Evolutionary conservation across 768 basidiomycete genomes (phyloP).

Genomic region (Kwoniella bestiolae): DNA sequence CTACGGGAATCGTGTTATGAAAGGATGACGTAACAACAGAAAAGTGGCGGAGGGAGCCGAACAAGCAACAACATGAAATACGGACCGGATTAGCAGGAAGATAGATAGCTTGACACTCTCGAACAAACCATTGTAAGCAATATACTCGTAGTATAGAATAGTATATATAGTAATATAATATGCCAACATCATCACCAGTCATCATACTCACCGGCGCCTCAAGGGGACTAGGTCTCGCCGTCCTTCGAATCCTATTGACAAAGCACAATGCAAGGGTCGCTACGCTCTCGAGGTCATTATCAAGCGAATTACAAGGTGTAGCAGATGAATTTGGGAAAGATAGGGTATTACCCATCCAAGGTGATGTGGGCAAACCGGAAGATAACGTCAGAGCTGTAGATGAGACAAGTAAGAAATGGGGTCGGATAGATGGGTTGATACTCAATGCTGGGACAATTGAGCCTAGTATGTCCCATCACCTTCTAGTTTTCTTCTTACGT

Average conservation of each 20-base stretch:
- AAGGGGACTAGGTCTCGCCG: conserved; percentile 78
- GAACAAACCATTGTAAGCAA: too few relatives aligned
- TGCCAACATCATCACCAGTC: conserved; percentile 60
- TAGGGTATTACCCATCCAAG: conserved; percentile 33
- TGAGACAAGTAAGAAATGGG: conserved; percentile 64
- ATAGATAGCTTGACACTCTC: too few relatives aligned
- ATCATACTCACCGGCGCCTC: conserved; percentile 83
- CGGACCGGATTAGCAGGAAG: background rate
- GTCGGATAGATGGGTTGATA: conserved; percentile 73
- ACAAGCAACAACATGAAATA: background rate
- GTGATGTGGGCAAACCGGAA: conserved; percentile 65
- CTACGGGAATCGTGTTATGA: background rate
- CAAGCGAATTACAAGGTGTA: conserved; percentile 65
- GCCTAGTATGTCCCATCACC: conserved; percentile 61
- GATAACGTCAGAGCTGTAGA: conserved; percentile 62
- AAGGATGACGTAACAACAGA: background rate
- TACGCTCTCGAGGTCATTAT: conserved; percentile 72
- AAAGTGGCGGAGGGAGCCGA: conserved; percentile 10
- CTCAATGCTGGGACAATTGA: conserved; percentile 83
- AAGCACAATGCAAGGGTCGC: conserved; percentile 72
- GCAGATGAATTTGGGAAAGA: conserved; percentile 31
- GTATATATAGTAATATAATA: background rate
- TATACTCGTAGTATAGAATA: too few relatives aligned
- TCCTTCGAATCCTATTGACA: conserved; percentile 68
- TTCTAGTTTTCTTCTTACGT: background rate